Percentiles rank a stretch among this genome's conserved stretches.
These are phyloP conservation scores for Ophiostoma piceae DNA, from an alignment of 2,329 filamentous ascomycete species.

Conservation along the genomic window DNA sequence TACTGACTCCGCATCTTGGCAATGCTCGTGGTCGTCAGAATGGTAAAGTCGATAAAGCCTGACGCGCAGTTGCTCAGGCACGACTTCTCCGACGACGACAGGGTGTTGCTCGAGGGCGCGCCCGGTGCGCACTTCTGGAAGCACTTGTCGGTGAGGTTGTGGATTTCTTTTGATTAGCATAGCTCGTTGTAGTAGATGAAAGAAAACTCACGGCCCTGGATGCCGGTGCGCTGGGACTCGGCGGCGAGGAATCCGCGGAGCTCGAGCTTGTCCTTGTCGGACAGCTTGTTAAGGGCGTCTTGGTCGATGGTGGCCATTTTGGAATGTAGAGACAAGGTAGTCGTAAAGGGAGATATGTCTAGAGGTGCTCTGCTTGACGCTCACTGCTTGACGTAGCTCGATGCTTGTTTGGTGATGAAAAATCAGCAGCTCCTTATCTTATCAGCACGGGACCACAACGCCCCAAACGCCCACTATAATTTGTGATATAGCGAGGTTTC, in stretches of 20 bases:
- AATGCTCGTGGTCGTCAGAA: conserved; percentile 78
- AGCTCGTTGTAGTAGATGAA: no score
- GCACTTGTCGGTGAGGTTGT: conserved; percentile 66
- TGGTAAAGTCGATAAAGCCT: conserved; percentile 83
- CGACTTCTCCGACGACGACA: conserved; percentile 72
- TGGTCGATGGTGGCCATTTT: conserved; percentile 10
- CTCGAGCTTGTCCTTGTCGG: conserved; percentile 77
- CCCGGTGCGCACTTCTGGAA: conserved; percentile 86
- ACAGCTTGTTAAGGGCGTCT: conserved; percentile 44
- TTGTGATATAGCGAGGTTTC: background rate
- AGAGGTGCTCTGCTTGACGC: background rate
- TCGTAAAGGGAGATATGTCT: background rate
- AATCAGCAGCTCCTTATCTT: conserved; percentile 27
- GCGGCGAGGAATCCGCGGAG: conserved; percentile 79
- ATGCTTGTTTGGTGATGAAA: conserved; percentile 19
- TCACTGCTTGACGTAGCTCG: conserved; percentile 6
- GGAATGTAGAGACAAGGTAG: background rate
- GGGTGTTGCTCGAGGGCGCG: conserved; percentile 57
- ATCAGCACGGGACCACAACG: conserved; percentile 24
- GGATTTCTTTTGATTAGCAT: conserved; percentile 42
- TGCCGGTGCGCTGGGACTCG: conserved; percentile 76
- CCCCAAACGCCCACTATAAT: background rate
- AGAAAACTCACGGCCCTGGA: conserved; percentile 50
- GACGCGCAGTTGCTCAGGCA: conserved; percentile 93
- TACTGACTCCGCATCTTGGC: conserved; percentile 52